These are phyloP conservation scores for Limtongia smithiae DNA, from an alignment of 805 yeast genomes.

Conservation along the genomic window DNA sequence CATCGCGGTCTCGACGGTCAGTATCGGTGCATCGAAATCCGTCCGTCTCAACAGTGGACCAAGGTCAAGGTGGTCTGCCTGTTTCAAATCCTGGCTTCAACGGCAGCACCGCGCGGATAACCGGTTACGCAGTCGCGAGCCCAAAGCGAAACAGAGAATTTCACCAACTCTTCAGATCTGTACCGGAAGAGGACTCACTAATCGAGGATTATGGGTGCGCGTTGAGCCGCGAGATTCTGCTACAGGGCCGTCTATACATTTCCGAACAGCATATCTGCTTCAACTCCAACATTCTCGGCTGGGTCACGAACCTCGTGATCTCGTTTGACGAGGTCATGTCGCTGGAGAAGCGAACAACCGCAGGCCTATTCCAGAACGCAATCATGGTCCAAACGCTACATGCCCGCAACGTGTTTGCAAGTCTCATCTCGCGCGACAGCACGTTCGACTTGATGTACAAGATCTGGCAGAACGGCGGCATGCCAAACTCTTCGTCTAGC, in stretches of 20 bases:
- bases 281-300: constrained; percentile 80
- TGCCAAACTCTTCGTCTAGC: constrained; percentile 9
- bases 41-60: not conserved
- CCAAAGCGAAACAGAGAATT: constrained; percentile 67
- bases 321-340: constrained; percentile 65
- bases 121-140: constrained; percentile 46
- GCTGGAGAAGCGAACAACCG: constrained; percentile 80
- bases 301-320: constrained; percentile 79
- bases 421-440: constrained; percentile 76
- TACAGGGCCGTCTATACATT: constrained; percentile 83
- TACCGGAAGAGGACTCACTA: constrained; percentile 66
- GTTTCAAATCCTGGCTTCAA: not conserved
- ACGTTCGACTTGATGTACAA: constrained; percentile 67
- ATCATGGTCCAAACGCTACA: constrained; percentile 63
- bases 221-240: constrained; percentile 73
- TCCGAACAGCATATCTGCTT: constrained; percentile 78
- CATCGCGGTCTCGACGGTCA: no score
- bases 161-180: constrained; percentile 65
- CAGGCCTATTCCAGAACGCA: constrained; percentile 88
- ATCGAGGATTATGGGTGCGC: constrained; percentile 91
- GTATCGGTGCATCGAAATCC: constrained; percentile 6
- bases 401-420: constrained; percentile 75
- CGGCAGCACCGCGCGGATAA: constrained; percentile 8
- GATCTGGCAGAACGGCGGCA: constrained; percentile 54
- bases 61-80: not conserved